Base-by-base conservation (phyloP, 1,284 basidiomycete genomes). In the Naganishia sp. region DNA sequence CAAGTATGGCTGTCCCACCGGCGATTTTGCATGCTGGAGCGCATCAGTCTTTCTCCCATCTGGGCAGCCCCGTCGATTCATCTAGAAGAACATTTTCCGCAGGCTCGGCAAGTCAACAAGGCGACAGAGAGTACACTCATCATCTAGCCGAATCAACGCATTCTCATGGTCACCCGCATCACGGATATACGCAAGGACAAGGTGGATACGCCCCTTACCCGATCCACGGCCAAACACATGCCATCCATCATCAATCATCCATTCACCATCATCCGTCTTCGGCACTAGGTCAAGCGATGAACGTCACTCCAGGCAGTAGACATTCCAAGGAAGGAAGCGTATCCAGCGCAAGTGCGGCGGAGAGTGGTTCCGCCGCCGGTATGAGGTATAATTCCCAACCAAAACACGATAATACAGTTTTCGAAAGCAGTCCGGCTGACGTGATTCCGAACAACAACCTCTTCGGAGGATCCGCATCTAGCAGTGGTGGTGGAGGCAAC, bases 241-340 rank as follows among this genome's bases (percentile, higher is more conserved):
- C 39, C 3, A 25, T 54, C 28, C 45, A 54, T 46, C 45, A 54
- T 39, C 61, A 54, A 28, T 52, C 48, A 28, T 48, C 48, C 2
- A 55, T 6, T 21, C 48, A 61, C 11, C 25, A 64, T 28, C 61
- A 54, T 42, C 31, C 42, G 10, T 44, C 44, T 3, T 25, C 50
- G 5, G 55, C 50, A 31, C 46, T 36, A 13, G 36, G 50, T 28
- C 44, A 53, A 31, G 16, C 16, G 10, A n/a, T 36, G 28, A 31
- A 43, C 16, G 16, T 55, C 18, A 46, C 36, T 18, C 60, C 48
- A 13, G 64, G 53, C 2, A 72, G 73, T 45, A 68, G 73, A n/a
- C 75, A 75, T 63, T 77, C 77, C 0, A 76, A 75, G 63, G 73
- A 75, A 55, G 75, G 75, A 7, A 77, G 75, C 59, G 53, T 75